A percentile compares a stretch with the other conserved stretches of the same genome.
Conservation (phyloP, 2,329 filamentous ascomycete genomes). For the Madurella fahalii region DNA sequence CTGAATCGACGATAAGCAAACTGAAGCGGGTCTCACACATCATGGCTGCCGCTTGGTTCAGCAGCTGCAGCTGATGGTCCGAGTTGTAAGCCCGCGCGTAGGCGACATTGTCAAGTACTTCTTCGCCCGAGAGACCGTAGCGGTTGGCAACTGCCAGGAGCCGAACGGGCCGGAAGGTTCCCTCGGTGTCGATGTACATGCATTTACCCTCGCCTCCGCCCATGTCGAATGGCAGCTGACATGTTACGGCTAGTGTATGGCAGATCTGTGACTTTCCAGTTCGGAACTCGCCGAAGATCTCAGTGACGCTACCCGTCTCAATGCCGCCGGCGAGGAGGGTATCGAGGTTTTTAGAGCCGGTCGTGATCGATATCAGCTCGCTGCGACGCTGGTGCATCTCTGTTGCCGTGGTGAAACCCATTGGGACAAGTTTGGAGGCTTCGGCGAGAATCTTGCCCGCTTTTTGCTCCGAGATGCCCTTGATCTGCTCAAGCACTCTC, state of each 20-base stretch:
- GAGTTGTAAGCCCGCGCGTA: slow-evolving; percentile 98
- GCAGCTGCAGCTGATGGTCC: slow-evolving; percentile 90
- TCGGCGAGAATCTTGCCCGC: slow-evolving; percentile 75
- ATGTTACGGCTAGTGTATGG: slow-evolving; percentile 96
- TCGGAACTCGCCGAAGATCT: slow-evolving; percentile 96
- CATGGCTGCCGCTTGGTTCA: slow-evolving; percentile 95
- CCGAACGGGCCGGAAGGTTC: slow-evolving; percentile 90
- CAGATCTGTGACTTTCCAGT: slow-evolving; percentile 99
- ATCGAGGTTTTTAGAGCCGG: slow-evolving; percentile 94
- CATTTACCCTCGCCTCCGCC: slow-evolving; percentile 98
- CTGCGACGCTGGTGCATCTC: slow-evolving; percentile 98
- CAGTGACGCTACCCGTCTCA: slow-evolving; percentile 95
- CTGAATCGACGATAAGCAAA: slow-evolving; percentile 90
- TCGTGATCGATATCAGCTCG: slow-evolving; percentile 96
- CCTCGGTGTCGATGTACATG: slow-evolving; percentile 96
- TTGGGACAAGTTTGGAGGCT: slow-evolving; percentile 95
- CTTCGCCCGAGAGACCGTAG: slow-evolving; percentile 91
- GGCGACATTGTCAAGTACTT: slow-evolving; percentile 96
- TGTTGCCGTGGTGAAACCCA: slow-evolving; percentile 98
- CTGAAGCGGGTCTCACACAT: slow-evolving; percentile 99
- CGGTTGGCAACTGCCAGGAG: slow-evolving; percentile 88
- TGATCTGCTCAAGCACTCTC: slow-evolving; percentile 85
- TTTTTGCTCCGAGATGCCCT: slow-evolving; percentile 96
- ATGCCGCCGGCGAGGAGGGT: slow-evolving; percentile 90
- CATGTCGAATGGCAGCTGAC: slow-evolving; percentile 97